Conservation (phyloP, 805 yeast species). For the Millerozyma acaciae region DNA sequence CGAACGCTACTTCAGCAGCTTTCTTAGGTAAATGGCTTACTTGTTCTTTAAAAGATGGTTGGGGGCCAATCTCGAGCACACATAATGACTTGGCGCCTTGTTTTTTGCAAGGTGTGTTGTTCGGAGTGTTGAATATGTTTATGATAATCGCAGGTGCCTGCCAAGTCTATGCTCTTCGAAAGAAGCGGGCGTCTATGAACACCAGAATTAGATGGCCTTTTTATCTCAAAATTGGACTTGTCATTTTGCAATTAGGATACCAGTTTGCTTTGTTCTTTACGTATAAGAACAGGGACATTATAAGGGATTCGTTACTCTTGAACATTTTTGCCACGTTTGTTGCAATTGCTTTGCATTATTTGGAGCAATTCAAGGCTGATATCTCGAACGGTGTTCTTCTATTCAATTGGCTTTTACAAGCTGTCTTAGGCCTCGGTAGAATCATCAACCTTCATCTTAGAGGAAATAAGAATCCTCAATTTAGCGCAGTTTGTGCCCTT, state of each 20-base stretch:
- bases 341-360: constrained; percentile 56
- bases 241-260: constrained; percentile 35
- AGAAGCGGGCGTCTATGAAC: constrained; percentile 17
- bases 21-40: constrained; percentile 10
- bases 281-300: constrained; percentile 18
- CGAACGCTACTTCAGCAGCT: not conserved
- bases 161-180: constrained; percentile 31
- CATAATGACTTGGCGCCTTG: constrained; percentile 59
- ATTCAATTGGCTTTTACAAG: constrained; percentile 67
- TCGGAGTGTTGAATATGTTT: constrained; percentile 37
- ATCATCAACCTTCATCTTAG: constrained; percentile 40
- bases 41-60: constrained; percentile 36
- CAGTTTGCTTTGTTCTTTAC: constrained; percentile 19
- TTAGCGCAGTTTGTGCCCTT: constrained; percentile 25
- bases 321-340: constrained; percentile 45
- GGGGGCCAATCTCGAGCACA: constrained; percentile 35
- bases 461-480: constrained; percentile 14
- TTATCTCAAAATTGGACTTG: constrained; percentile 39
- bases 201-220: constrained; percentile 37
- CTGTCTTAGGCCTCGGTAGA: constrained; percentile 46
- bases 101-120: constrained; percentile 51
- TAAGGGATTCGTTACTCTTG: constrained; percentile 20
- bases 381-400: constrained; percentile 68
- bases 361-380: constrained; percentile 64
- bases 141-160: constrained; percentile 42